Conservation (phyloP, 495 filamentous ascomycete genomes). For the Aspergillus olivimuriae region DNA sequence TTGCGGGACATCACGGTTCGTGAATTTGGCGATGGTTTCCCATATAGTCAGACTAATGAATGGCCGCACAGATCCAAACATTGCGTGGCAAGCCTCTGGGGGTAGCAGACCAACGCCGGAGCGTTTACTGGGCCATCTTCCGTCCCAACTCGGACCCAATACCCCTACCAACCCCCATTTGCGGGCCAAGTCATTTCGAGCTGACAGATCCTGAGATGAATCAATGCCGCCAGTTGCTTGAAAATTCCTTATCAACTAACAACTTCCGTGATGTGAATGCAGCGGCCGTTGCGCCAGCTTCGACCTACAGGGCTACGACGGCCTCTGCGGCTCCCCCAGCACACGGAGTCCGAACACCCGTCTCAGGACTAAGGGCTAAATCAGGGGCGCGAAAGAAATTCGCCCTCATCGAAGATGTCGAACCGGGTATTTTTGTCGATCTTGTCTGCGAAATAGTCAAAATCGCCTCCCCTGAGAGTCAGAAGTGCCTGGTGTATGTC, state of each 20-base stretch:
- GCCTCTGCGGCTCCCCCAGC: too few relatives aligned
- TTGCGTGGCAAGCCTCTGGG: constrained; percentile 19
- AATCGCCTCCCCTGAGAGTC: constrained; percentile 43
- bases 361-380: constrained; percentile 8
- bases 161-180: constrained; percentile 17
- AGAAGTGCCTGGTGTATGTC: constrained; percentile 60
- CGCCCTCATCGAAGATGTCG: constrained; percentile 57
- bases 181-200: constrained; percentile 26
- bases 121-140: constrained; percentile 34
- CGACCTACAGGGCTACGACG: too few relatives aligned
- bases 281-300: neutral
- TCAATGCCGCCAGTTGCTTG: constrained; percentile 24
- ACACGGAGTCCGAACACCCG: too few relatives aligned
- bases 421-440: constrained; percentile 54
- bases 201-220: constrained; percentile 23
- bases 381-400: constrained; percentile 43
- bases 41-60: neutral
- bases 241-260: constrained; percentile 10
- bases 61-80: constrained; percentile 18
- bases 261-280: constrained; percentile 9
- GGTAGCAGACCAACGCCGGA: constrained; percentile 23
- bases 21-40: neutral
- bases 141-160: constrained; percentile 22
- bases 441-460: constrained; percentile 72
- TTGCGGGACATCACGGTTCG: constrained; percentile 38